Conservation (phyloP, 2,329 filamentous ascomycete species). For the Aureobasidium musti region DNA sequence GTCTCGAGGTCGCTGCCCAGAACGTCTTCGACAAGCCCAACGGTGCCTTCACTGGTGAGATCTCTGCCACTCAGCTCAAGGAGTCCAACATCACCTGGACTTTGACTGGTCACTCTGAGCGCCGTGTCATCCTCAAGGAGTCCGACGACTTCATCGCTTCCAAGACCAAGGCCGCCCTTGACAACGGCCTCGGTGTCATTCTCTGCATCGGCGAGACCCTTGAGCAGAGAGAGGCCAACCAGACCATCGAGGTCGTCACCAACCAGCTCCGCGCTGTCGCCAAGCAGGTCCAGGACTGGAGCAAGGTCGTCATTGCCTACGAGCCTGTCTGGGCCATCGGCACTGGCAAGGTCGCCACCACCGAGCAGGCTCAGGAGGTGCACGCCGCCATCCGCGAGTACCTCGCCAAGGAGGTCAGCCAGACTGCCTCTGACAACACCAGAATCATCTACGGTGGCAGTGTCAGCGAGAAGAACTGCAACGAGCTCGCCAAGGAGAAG, state of each 20-base stretch:
- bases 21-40: conserved; percentile 86
- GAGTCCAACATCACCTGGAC: conserved; percentile 88
- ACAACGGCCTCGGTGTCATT: conserved; percentile 86
- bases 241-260: conserved; percentile 85
- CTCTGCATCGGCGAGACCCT: conserved; percentile 65
- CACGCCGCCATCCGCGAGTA: conserved; percentile 89
- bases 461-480: conserved; percentile 98
- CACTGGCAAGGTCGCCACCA: conserved; percentile 89
- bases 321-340: conserved; percentile 97
- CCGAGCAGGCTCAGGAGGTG: conserved; percentile 88
- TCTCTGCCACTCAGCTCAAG: conserved; percentile 86
- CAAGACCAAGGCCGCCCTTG: conserved; percentile 92
- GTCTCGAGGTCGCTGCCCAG: conserved; percentile 86
- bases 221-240: conserved; percentile 40
- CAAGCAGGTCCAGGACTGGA: conserved; percentile 82
- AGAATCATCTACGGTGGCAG: conserved; percentile 96
- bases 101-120: conserved; percentile 93
- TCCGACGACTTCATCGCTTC: conserved; percentile 77
- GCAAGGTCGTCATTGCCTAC: conserved; percentile 93
- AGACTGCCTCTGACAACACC: conserved; percentile 78
- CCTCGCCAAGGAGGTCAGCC: conserved; percentile 73
- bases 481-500: conserved; percentile 82
- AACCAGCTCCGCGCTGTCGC: conserved; percentile 80
- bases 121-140: conserved; percentile 86
- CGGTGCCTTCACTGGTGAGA: conserved; percentile 82